Base-by-base conservation (phyloP, 208 protist species). In the Acanthamoeba healyi region DNA sequence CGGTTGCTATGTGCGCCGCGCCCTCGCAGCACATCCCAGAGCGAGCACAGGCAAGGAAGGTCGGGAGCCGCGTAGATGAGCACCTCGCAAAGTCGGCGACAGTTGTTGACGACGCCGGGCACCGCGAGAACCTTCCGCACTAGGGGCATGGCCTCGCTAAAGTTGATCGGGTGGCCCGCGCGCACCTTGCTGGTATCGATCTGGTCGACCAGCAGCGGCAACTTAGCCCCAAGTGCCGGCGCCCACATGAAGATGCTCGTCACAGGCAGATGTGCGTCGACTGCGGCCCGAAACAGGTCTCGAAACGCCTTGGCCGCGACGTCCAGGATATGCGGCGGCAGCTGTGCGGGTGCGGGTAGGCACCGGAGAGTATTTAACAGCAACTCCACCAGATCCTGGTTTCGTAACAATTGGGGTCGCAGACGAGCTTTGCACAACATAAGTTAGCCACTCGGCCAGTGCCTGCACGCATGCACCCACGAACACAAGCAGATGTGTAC, bases 11-110 rank as follows among this genome's bases (percentile, higher is more conserved):
- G 46, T 54, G 15, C 15, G 17, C 36, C 3, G 65, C 36, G 65
- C 65, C 65, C 65, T 38, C 36, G 29, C 32, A 40, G 29, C 65
- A 40, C 65, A 74, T 74, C 65, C 65, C 65, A 74, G 65, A 74
- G 65, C 36, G 36, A 38, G 29, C 36, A 38, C 36, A 74, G 65
- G 65, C 36, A 40, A 38, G 65, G 32, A 38, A 74, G 36, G 65
- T 74, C 65, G 36, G 65, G 65, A 38, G 65, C 65, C 12, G 65
- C 29, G 65, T 26, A 40, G 65, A 74, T 74, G 32, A 74, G 65
- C 32, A 74, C 36, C 65, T 14, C 65, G 36, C 3, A 10, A 74
- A 74, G 65, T 40, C 65, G 65, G 3, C 32, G 36, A 38, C 2
- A 38, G 6, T 74, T 74, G 32, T 74, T 22, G 29, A 38, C 29